These are phyloP conservation scores for Vaccinium vitisidaea DNA, from an alignment of 148 eudicot species.

Conservation along the genomic window DNA sequence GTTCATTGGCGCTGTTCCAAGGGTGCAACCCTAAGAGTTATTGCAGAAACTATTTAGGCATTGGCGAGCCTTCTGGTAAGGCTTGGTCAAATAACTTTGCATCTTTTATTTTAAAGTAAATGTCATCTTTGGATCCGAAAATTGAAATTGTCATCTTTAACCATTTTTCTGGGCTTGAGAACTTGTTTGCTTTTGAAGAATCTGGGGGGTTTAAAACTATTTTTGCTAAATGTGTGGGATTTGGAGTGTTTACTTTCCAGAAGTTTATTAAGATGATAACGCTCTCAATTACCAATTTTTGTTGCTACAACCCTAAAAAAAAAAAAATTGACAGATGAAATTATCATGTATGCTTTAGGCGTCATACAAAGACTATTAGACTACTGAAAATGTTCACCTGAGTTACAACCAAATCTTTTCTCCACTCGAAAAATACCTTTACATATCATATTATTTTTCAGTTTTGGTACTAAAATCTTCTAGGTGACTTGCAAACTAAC, in stretches of 20 bases:
- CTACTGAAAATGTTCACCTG: too few species aligned
- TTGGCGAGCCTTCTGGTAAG: neutral
- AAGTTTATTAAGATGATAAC: too few species aligned
- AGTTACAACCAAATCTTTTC: too few species aligned
- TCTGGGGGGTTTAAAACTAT: neutral
- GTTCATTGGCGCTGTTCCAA: neutral
- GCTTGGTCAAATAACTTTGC: neutral
- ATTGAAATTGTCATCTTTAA: neutral
- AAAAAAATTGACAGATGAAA: too few species aligned
- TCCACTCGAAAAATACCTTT: too few species aligned
- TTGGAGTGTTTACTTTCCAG: too few species aligned
- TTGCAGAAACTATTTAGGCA: neutral
- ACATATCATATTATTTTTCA: too few species aligned
- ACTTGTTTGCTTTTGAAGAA: neutral
- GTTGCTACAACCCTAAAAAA: too few species aligned
- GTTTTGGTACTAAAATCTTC: neutral
- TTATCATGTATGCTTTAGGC: too few species aligned
- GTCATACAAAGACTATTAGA: too few species aligned
- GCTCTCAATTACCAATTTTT: too few species aligned
- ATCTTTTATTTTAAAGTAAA: neutral
- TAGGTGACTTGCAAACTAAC: neutral
- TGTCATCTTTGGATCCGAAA: neutral
- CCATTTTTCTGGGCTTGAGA: neutral
- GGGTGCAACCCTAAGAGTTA: neutral
- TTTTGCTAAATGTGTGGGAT: too few species aligned